Conservation (phyloP, 768 basidiomycete species). For the Tylopilus sp. region DNA sequence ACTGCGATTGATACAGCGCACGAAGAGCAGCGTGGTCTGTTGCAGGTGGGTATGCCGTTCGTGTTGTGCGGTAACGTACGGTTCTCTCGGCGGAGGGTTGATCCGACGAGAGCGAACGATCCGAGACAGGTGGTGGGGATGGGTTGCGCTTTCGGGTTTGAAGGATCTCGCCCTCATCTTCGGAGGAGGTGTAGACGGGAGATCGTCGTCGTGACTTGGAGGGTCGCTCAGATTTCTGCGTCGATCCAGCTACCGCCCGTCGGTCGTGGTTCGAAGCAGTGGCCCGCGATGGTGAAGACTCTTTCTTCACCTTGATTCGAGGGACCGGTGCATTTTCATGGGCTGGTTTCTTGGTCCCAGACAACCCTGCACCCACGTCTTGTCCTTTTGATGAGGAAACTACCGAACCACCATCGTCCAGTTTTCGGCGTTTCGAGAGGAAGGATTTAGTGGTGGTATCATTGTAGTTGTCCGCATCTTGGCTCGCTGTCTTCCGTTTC, state of each 20-base stretch:
- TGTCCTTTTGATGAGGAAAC: constrained; percentile 14
- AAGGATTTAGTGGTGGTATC: constrained; percentile 12
- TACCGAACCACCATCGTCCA: constrained; percentile 32
- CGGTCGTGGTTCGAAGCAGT: constrained; percentile 16
- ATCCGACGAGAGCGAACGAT: constrained; percentile 23
- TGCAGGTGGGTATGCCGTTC: constrained; percentile 35
- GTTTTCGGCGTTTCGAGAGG: constrained; percentile 42
- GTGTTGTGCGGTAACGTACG: constrained; percentile 27
- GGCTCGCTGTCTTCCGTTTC: constrained; percentile 40
- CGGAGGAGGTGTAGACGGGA: constrained; percentile 66
- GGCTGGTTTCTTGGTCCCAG: constrained; percentile 34
- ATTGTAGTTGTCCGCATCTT: constrained; percentile 31
- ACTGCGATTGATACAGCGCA: constrained; percentile 48
- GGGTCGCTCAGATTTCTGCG: constrained; percentile 20
- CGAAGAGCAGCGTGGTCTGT: constrained; percentile 52
- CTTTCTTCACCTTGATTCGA: constrained; percentile 37
- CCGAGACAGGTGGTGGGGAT: constrained; percentile 28
- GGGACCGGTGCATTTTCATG: constrained; percentile 22
- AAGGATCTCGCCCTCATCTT: constrained; percentile 49
- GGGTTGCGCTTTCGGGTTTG: constrained; percentile 25
- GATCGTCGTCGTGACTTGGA: constrained; percentile 47
- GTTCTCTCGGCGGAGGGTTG: constrained; percentile 11
- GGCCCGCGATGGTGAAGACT: constrained; percentile 27
- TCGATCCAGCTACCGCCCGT: neutral
- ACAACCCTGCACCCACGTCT: constrained; percentile 30